Evolutionary conservation across 1,139 yeast species (phyloP).

Genomic region (Zhuliangozyma parablackwelliae): DNA sequence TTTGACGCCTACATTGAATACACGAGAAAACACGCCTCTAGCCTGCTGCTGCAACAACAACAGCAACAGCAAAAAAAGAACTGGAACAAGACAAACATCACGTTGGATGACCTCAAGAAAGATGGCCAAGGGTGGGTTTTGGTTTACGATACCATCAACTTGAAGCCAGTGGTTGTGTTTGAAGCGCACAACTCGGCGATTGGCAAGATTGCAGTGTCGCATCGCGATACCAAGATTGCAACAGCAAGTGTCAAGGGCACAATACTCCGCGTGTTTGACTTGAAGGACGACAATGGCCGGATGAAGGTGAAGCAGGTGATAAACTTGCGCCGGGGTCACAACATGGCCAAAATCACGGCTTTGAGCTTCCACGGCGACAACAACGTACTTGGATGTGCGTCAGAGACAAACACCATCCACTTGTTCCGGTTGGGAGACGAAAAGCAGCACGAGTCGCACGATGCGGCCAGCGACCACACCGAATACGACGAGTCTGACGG

Average conservation of each 20-base stretch:
- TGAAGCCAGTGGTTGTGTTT: slow-evolving; percentile 53
- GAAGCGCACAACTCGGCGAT: slow-evolving; percentile 56
- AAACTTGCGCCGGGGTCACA: slow-evolving; percentile 68
- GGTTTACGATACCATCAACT: slow-evolving; percentile 56
- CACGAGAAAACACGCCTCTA: slow-evolving; percentile 5
- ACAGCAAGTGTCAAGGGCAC: slow-evolving; percentile 75
- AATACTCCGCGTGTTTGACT: slow-evolving; percentile 50
- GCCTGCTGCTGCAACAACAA: background rate
- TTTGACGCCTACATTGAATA: slow-evolving; percentile 8
- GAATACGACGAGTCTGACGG: slow-evolving; percentile 12
- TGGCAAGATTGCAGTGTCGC: slow-evolving; percentile 44
- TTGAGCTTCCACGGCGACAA: slow-evolving; percentile 51
- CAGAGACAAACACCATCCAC: slow-evolving; percentile 67
- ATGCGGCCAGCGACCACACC: slow-evolving; percentile 1
- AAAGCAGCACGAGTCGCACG: slow-evolving; percentile 6
- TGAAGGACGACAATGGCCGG: slow-evolving; percentile 9
- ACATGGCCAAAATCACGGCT: slow-evolving; percentile 52
- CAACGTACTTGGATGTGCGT: slow-evolving; percentile 57
- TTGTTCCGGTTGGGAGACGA: slow-evolving; percentile 41
- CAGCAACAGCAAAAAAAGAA: too few species aligned
- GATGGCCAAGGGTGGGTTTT: slow-evolving; percentile 40
- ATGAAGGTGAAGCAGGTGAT: slow-evolving; percentile 27
- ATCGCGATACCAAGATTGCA: slow-evolving; percentile 52
- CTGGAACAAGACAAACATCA: slow-evolving; percentile 11
- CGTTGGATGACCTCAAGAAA: slow-evolving; percentile 23